Percentiles rank a stretch among this genome's conserved stretches.
These are phyloP conservation scores for Cladorrhinum sp. DNA, from an alignment of 2,329 filamentous ascomycete genomes.

Conservation along the genomic window DNA sequence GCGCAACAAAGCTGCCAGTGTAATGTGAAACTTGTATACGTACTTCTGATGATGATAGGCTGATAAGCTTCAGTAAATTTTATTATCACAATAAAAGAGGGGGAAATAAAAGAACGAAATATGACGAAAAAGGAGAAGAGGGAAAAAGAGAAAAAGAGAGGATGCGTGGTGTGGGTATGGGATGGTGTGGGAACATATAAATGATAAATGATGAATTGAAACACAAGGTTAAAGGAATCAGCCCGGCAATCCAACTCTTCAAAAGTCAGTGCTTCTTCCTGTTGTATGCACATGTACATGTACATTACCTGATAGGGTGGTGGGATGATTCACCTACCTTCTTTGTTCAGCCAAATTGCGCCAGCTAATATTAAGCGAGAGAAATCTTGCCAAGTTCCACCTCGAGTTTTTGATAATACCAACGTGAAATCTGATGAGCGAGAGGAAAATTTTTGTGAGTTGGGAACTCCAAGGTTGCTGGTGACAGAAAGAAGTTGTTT, in stretches of 20 bases:
- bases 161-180: slow-evolving; percentile 13
- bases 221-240: slow-evolving; percentile 17
- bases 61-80: background rate
- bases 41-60: background rate
- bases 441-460: background rate
- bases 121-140: slow-evolving; percentile 3
- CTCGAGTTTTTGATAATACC: background rate
- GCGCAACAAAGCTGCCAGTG: slow-evolving; percentile 1
- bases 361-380: slow-evolving; percentile 21
- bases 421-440: background rate
- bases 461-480: background rate
- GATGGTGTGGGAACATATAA: slow-evolving; percentile 15
- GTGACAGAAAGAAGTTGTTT: background rate
- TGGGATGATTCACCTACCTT: slow-evolving; percentile 24
- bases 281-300: background rate
- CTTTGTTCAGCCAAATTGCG: slow-evolving; percentile 26
- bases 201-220: slow-evolving; percentile 20
- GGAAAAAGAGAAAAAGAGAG: slow-evolving; percentile 9
- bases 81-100: background rate
- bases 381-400: slow-evolving; percentile 16
- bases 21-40: background rate
- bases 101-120: background rate
- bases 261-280: background rate
- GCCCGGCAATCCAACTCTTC: background rate
- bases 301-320: slow-evolving; percentile 20